phyloP scores from a whole-genome alignment of 2,329 filamentous ascomycete species.

The Tetracladium maxilliforme region DNA sequence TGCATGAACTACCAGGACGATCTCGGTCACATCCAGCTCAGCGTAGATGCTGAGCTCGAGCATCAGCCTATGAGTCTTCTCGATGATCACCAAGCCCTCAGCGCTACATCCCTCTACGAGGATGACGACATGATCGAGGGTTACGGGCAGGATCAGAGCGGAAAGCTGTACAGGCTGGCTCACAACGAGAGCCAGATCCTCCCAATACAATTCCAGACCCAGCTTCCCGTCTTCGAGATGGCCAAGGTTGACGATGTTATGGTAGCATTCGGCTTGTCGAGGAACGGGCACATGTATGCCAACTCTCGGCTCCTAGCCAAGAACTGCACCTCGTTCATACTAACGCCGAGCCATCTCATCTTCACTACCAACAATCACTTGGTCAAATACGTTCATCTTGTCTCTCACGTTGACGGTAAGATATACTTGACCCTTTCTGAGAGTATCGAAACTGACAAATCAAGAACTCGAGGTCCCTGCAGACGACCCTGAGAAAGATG shows the following conservation, averaged over 20 bases:
- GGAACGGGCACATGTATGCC: slow-evolving; percentile 65
- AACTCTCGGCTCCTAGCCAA: slow-evolving; percentile 60
- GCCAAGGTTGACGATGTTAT: not conserved
- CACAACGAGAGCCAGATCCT: too few relatives aligned
- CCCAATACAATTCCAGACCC: too few relatives aligned
- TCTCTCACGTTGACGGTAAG: slow-evolving; percentile 43
- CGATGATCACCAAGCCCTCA: too few relatives aligned
- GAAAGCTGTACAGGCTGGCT: too few relatives aligned
- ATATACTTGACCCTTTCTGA: slow-evolving; percentile 1
- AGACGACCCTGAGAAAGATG: slow-evolving; percentile 84
- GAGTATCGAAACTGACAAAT: too few relatives aligned
- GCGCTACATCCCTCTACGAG: too few relatives aligned
- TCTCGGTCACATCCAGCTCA: too few relatives aligned
- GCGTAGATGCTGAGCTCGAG: too few relatives aligned
- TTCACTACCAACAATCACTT: slow-evolving; percentile 88
- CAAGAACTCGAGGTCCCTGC: slow-evolving; percentile 66
- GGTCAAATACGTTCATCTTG: slow-evolving; percentile 84
- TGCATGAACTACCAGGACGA: too few relatives aligned
- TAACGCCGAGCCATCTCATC: slow-evolving; percentile 71
- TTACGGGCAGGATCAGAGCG: too few relatives aligned
- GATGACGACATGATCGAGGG: too few relatives aligned
- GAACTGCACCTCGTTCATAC: slow-evolving; percentile 82
- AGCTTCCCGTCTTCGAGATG: not conserved
- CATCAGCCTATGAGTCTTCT: too few relatives aligned
- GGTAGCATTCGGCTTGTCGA: slow-evolving; percentile 43